Percentiles rank a stretch among this genome's conserved stretches.
Evolutionary conservation across 2,329 filamentous ascomycete species (phyloP).

Genomic region (Diplodia scrobiculata): DNA sequence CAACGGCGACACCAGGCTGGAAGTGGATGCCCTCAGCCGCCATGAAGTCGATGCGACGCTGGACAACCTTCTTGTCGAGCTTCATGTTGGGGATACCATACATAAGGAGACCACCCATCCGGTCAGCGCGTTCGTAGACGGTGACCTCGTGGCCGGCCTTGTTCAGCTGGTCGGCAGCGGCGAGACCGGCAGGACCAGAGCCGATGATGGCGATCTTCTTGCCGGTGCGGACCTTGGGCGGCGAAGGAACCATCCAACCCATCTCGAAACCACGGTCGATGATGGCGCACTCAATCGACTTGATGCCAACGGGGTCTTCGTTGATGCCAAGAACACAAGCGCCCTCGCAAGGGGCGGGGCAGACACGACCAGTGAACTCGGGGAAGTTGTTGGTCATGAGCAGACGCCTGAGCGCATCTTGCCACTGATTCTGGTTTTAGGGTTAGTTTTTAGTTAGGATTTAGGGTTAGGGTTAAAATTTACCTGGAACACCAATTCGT

Average conservation of each 20-base stretch:
- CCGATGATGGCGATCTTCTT: slow-evolving; percentile 89
- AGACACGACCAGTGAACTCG: slow-evolving; percentile 95
- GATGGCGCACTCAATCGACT: slow-evolving; percentile 96
- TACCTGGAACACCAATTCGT: slow-evolving; percentile 76
- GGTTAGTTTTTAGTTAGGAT: too few relatives aligned
- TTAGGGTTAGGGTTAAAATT: too few relatives aligned
- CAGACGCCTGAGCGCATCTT: slow-evolving; percentile 85
- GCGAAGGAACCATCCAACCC: slow-evolving; percentile 92
- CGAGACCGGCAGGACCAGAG: slow-evolving; percentile 88
- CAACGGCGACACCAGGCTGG: slow-evolving; percentile 74
- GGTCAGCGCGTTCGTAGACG: slow-evolving; percentile 89
- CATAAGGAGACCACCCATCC: slow-evolving; percentile 89
- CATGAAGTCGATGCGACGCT: slow-evolving; percentile 95
- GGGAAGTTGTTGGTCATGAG: slow-evolving; percentile 99
- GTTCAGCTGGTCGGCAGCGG: slow-evolving; percentile 91
- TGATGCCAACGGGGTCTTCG: slow-evolving; percentile 95
- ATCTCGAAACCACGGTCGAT: slow-evolving; percentile 97
- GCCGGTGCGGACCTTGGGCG: slow-evolving; percentile 77
- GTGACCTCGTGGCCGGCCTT: slow-evolving; percentile 85
- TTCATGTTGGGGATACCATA: slow-evolving; percentile 99
- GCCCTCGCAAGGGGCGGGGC: slow-evolving; percentile 93
- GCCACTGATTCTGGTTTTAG: slow-evolving; percentile 82
- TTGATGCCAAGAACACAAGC: slow-evolving; percentile 96
- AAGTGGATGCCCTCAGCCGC: slow-evolving; percentile 83
- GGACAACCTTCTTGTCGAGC: slow-evolving; percentile 95